These are phyloP conservation scores for Trametes cinnabarina DNA, from an alignment of 768 basidiomycete species.

Conservation along the genomic window DNA sequence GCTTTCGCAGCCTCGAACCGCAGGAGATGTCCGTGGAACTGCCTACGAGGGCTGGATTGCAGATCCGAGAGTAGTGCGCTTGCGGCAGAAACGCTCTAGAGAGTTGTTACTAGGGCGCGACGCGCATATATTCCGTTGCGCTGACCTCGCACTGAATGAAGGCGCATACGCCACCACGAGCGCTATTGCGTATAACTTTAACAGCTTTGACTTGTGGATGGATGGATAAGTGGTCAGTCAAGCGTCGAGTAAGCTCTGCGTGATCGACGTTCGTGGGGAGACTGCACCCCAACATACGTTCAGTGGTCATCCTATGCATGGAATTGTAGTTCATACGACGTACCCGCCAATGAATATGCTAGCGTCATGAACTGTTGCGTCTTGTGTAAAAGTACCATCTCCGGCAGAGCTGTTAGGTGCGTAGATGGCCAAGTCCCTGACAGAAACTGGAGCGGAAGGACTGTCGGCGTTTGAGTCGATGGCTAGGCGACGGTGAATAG, in stretches of 20 bases:
- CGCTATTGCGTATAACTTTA: constrained; percentile 66
- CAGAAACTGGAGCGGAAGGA: neutral
- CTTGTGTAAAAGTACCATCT: neutral
- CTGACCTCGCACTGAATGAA: constrained; percentile 83
- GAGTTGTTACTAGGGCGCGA: neutral
- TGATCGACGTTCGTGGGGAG: constrained; percentile 70
- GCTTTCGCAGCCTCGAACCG: constrained; percentile 80
- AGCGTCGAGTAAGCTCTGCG: constrained; percentile 54
- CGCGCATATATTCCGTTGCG: neutral
- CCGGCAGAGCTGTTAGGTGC: neutral
- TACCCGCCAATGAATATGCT: constrained; percentile 87
- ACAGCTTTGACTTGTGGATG: constrained; percentile 65
- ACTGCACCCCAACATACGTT: too few species aligned
- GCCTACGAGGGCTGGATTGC: constrained; percentile 52
- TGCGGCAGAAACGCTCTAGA: constrained; percentile 57
- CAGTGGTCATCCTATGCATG: constrained; percentile 13
- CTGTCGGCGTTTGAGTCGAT: constrained; percentile 19
- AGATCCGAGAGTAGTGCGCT: constrained; percentile 58
- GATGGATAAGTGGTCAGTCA: constrained; percentile 65
- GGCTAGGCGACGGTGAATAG: constrained; percentile 25
- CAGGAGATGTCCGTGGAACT: constrained; percentile 68
- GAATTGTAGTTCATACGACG: neutral
- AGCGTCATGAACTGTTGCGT: constrained; percentile 55
- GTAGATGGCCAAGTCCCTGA: neutral
- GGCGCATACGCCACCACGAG: constrained; percentile 74